Conservation (phyloP, 1,139 yeast species). For the Taphrina confusa region DNA sequence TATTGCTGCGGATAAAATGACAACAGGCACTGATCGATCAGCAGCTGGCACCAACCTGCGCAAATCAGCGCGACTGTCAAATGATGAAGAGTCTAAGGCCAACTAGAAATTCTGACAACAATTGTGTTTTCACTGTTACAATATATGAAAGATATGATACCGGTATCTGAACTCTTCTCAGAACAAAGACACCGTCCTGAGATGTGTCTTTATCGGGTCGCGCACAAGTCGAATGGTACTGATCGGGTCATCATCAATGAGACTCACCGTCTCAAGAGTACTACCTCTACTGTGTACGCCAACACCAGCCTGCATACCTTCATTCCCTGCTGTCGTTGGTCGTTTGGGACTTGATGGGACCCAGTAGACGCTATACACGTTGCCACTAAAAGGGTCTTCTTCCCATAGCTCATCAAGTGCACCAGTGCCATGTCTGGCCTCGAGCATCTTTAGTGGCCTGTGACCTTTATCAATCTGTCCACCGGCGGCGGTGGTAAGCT, state of each 20-base stretch:
- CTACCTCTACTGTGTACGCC: too few species aligned
- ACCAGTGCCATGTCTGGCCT: background rate
- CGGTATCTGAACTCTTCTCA: too few species aligned
- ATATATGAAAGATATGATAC: too few species aligned
- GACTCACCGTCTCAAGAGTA: too few species aligned
- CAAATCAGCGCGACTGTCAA: background rate
- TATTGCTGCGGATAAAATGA: background rate
- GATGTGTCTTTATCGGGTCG: too few species aligned
- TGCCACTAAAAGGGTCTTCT: constrained; percentile 12
- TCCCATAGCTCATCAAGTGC: constrained; percentile 7
- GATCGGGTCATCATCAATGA: too few species aligned
- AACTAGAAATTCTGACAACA: too few species aligned
- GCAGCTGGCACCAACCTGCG: background rate
- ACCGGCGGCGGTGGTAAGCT: background rate
- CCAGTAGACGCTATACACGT: background rate
- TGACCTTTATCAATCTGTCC: constrained; percentile 1
- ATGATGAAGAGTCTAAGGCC: background rate
- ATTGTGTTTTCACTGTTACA: too few species aligned
- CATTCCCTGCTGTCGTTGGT: too few species aligned
- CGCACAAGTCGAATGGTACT: constrained; percentile 4
- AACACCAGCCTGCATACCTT: too few species aligned
- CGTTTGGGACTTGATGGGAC: too few species aligned
- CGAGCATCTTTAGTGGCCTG: constrained; percentile 1
- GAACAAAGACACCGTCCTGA: too few species aligned
- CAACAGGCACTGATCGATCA: background rate